Evolutionary conservation across 2,329 filamentous ascomycete species (phyloP), one percentile per base, ranked within the genome.

Genomic region (Hymenoscyphus fructigenus): DNA sequence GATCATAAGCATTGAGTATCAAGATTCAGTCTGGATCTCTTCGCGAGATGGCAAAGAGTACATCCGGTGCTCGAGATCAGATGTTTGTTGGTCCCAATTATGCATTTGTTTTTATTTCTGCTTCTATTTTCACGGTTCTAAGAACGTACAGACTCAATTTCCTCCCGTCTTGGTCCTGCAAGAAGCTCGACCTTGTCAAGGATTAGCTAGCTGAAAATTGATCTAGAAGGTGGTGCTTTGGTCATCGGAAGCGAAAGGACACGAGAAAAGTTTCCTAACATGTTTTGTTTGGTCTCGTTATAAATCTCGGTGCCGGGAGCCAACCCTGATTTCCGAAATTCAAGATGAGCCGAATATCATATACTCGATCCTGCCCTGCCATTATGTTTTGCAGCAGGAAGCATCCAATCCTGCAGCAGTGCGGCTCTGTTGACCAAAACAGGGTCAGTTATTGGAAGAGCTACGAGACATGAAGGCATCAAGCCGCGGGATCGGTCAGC

Each of bases 401-500:
- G 55, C 20, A 20, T 20, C 26, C 32, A n/a, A 60, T 47, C 41
- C 44, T 26, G 59, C 59, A 60, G 41, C 26, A 10, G 32, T 53
- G 59, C 59, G 59, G 59, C 59, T 60, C 59, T 60, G 59, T 53
- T 57, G 29, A 57, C 29, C 34, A 36, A 34, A 17, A 29, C 26
- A 20, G 15, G 41, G 59, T 50, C 6, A 29, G 20, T 53, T 32
- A 60, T 53, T 60, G 59, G 59, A 50, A 28, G 41, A 34, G 41
- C 38, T 47, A 60, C 59, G 59, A 60, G 12, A 29, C 20, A 29
- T 32, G 41, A n/a, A 41, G 28, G n/a, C 28, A 32, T 57, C 9
- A 5, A 57, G 28, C 10, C 29, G 28, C 10, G 12, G 3, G 3
- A 32, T 36, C 20, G 20, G 57, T 59, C 57, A 59, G 57, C 32